Evolutionary conservation across 352 stramenopile species (phyloP), one percentile per base, ranked within the genome.

Genomic region (Salisapilia sapeloensis): DNA sequence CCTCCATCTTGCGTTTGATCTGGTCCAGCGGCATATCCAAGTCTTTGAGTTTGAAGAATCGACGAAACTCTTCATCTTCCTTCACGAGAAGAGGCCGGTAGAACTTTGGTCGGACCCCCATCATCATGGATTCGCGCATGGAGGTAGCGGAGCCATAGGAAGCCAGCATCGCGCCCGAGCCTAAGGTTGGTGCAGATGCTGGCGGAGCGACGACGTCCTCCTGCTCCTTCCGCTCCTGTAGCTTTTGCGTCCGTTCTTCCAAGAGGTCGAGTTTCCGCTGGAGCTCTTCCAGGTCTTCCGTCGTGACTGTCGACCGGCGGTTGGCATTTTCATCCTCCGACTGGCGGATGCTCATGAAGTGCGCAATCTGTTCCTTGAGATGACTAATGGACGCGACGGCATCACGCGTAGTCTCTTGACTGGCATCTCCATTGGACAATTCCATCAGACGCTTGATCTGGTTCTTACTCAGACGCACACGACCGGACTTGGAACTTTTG

Each of bases 31-130:
- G 65, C 69, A 91, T 91, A 16, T 56, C 49, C 56, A 87, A 71
- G 18, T 59, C 48, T 35, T 84, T 78, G 4, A 91, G 41, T 42
- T 85, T 85, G 45, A 91, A 91, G 41, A 87, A 91, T 23, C 78
- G 84, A 8, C 50, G 48, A 24, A 83, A 78, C 11, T 38, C 56
- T 6, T 69, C 61, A 40, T 87, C 70, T 27, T 84, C 60, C 29
- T 69, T 75, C 12, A 86, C 64, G 2, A 83, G 33, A 18, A 82
- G 35, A 8, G 69, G 53, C 12, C 51, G 65, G 36, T 86, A 83
- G 0, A 76, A n/a, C 24, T 12, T 28, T 28, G 4, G 29, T 48
- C 28, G 38, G 36, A 11, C n/a, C 40, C 2, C 29, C 24, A 1
- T 35, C 33, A n/a, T 24, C 18, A 7, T 29, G 32, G 15, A 33